A percentile compares a stretch with the other conserved stretches of the same genome.
Conservation (phyloP, 352 stramenopile species). For the Globisporangium irregulare region DNA sequence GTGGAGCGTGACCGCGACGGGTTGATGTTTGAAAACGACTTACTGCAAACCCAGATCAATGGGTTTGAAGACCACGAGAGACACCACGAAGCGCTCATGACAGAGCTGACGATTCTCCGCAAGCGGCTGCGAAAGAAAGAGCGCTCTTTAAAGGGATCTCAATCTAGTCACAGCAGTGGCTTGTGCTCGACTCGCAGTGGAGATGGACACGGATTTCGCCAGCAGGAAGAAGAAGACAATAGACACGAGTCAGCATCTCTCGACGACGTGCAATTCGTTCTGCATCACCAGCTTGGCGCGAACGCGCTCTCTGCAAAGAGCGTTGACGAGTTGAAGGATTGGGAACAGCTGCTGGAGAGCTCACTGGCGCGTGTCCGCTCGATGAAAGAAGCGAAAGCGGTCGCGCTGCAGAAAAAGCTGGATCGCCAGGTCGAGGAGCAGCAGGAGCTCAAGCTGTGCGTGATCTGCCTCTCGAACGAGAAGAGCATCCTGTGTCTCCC, state of each 20-base stretch:
- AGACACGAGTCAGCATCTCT: slow-evolving; percentile 14
- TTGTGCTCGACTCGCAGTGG: background rate
- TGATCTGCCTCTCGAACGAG: slow-evolving; percentile 78
- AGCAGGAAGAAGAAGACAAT: background rate
- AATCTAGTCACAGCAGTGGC: background rate
- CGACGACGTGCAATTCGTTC: slow-evolving; percentile 25
- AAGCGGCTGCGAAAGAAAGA: slow-evolving; percentile 41
- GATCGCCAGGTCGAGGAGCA: slow-evolving; percentile 75
- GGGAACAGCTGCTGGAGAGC: slow-evolving; percentile 67
- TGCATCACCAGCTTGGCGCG: slow-evolving; percentile 25
- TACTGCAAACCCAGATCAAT: slow-evolving; percentile 71
- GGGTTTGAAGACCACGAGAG: slow-evolving; percentile 64
- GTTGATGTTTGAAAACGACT: slow-evolving; percentile 78
- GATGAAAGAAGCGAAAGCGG: slow-evolving; percentile 69
- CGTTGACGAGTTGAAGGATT: slow-evolving; percentile 66
- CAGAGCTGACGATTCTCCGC: slow-evolving; percentile 48
- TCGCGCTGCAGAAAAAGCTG: slow-evolving; percentile 73
- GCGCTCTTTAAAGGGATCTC: background rate
- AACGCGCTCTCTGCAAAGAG: slow-evolving; percentile 23
- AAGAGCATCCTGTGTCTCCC: slow-evolving; percentile 85
- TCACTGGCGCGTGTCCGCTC: slow-evolving; percentile 50
- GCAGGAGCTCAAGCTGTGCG: slow-evolving; percentile 83
- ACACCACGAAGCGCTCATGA: slow-evolving; percentile 66
- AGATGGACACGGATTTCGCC: background rate
- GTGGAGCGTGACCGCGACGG: slow-evolving; percentile 82